Percentiles rank a stretch among this genome's conserved stretches.
phyloP scores from a whole-genome alignment of 768 basidiomycete genomes.

The Paxillus rubicundulus region DNA sequence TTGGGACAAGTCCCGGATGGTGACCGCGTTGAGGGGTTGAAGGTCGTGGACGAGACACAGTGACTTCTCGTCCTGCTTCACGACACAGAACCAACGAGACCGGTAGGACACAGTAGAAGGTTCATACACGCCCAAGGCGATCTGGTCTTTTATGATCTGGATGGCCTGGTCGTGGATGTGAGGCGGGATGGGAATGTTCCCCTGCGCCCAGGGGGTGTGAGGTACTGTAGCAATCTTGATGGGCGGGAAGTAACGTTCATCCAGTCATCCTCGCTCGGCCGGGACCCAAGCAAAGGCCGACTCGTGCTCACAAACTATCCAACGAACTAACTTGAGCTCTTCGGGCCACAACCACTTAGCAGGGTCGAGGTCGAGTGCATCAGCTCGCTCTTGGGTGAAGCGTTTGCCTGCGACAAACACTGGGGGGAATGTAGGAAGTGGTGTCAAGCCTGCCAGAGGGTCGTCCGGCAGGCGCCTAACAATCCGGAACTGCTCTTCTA shows the following conservation, averaged over 20 bases:
- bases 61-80: neutral
- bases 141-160: conserved; percentile 32
- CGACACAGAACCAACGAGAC: neutral
- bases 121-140: conserved; percentile 39
- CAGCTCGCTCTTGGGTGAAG: neutral
- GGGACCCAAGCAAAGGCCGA: conserved; percentile 40
- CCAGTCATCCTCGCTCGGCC: conserved; percentile 31
- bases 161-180: conserved; percentile 20
- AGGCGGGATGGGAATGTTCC: conserved; percentile 32
- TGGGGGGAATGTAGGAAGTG: neutral
- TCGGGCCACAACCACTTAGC: neutral
- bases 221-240: conserved; percentile 31
- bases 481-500: too few relatives aligned
- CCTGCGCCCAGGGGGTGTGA: conserved; percentile 35
- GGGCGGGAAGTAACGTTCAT: conserved; percentile 30
- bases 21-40: neutral
- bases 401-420: neutral
- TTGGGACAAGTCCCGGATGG: neutral
- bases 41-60: neutral
- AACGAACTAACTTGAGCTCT: neutral
- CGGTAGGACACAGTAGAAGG: neutral
- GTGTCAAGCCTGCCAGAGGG: too few relatives aligned
- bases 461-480: too few relatives aligned
- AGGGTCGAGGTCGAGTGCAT: neutral
- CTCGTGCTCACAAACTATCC: conserved; percentile 14